phyloP scores from a whole-genome alignment of 495 filamentous ascomycete genomes.

The Aspergillus nidulans region DNA sequence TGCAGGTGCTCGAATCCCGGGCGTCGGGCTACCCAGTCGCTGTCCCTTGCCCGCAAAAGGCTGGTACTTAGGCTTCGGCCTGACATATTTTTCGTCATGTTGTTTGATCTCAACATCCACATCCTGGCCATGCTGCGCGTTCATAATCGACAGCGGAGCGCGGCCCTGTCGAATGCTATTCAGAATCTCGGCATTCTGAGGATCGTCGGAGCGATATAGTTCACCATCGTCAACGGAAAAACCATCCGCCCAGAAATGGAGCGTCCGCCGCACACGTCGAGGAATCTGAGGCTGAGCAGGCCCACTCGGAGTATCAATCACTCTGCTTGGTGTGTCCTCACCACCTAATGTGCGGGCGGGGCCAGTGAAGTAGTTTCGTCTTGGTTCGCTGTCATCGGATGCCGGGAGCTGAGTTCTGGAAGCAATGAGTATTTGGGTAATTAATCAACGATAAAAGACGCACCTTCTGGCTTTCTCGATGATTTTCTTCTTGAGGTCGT shows the following conservation, averaged over 20 bases:
- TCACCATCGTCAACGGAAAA: constrained; percentile 94
- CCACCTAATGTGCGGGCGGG: constrained; percentile 83
- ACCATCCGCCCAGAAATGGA: constrained; percentile 92
- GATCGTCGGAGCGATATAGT: constrained; percentile 85
- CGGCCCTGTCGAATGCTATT: constrained; percentile 81
- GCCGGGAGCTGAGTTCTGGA: constrained; percentile 56
- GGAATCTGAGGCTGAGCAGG: constrained; percentile 34
- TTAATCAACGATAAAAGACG: constrained; percentile 12
- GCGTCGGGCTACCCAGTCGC: constrained; percentile 87
- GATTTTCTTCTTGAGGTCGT: constrained; percentile 69
- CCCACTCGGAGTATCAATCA: constrained; percentile 61
- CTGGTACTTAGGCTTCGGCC: constrained; percentile 79
- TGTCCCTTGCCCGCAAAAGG: constrained; percentile 81
- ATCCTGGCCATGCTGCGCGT: constrained; percentile 76
- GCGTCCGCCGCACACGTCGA: constrained; percentile 57
- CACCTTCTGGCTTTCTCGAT: constrained; percentile 79
- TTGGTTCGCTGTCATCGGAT: constrained; percentile 50
- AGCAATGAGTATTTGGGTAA: constrained; percentile 5
- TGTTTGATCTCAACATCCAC: constrained; percentile 88
- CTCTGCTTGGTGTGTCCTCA: constrained; percentile 73
- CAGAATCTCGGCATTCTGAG: constrained; percentile 74
- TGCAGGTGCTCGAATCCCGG: constrained; percentile 50
- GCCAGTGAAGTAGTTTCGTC: constrained; percentile 66
- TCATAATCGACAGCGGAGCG: constrained; percentile 84
- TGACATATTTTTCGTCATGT: constrained; percentile 77